Percentiles rank a stretch among this genome's conserved stretches.
These are phyloP conservation scores for Grigorovia humatica DNA, from an alignment of 805 yeast species.

Conservation along the genomic window DNA sequence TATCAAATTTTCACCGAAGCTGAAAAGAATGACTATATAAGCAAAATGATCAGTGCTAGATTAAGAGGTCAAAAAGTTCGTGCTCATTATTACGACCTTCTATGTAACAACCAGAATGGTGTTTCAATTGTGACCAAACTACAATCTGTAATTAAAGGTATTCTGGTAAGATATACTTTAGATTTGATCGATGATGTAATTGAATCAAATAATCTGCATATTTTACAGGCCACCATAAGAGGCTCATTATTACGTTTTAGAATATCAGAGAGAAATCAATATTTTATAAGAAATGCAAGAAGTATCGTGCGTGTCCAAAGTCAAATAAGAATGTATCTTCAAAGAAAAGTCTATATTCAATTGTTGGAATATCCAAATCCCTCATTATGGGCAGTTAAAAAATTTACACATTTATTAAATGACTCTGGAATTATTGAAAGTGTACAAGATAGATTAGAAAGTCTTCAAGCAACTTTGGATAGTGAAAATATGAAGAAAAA, in stretches of 20 bases:
- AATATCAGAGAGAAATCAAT: conserved; percentile 27
- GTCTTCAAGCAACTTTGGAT: conserved; percentile 55
- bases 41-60: conserved; percentile 7
- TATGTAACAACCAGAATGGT: not conserved
- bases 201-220: conserved; percentile 32
- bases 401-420: conserved; percentile 65
- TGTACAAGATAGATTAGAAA: conserved; percentile 61
- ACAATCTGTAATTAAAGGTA: conserved; percentile 57
- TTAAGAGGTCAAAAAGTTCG: conserved; percentile 8
- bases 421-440: conserved; percentile 66
- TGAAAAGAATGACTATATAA: conserved; percentile 10
- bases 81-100: not conserved
- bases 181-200: conserved; percentile 47
- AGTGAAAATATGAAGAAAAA: conserved; percentile 63
- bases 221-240: conserved; percentile 46
- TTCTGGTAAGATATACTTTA: conserved; percentile 43
- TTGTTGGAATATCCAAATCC: conserved; percentile 66
- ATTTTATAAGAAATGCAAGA: conserved; percentile 47
- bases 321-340: conserved; percentile 52
- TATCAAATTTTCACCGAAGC: conserved; percentile 13
- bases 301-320: conserved; percentile 68
- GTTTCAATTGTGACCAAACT: conserved; percentile 30
- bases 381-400: conserved; percentile 62
- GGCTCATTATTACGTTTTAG: conserved; percentile 36
- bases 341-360: conserved; percentile 63